Evolutionary conservation across 352 stramenopile species (phyloP).

Genomic region (Pythium aquatile): DNA sequence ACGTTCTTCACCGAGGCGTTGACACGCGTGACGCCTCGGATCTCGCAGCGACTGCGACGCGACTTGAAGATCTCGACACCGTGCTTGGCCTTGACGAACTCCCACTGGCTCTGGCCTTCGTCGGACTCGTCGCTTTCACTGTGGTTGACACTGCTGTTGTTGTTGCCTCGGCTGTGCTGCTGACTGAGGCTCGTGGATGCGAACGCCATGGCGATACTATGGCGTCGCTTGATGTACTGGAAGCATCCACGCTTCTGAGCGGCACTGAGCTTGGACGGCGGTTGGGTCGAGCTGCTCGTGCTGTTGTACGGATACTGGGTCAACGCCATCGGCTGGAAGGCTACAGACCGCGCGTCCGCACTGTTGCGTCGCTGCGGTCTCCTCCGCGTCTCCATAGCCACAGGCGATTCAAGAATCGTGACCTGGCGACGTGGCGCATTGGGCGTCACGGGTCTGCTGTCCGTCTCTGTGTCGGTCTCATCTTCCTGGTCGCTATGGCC

Average conservation of each 20-base stretch:
- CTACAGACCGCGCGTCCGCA: constrained; percentile 12
- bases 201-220: constrained; percentile 73
- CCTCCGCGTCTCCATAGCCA: background rate
- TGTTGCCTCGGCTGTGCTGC: constrained; percentile 6
- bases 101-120: constrained; percentile 43
- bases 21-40: constrained; percentile 65
- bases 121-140: constrained; percentile 5
- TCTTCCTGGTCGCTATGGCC: background rate
- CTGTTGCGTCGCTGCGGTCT: constrained; percentile 23
- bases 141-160: constrained; percentile 18
- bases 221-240: constrained; percentile 75
- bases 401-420: constrained; percentile 5
- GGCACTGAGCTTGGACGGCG: constrained; percentile 34
- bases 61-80: constrained; percentile 76
- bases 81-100: constrained; percentile 60
- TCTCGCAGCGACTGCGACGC: constrained; percentile 65
- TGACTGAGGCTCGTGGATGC: constrained; percentile 29
- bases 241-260: constrained; percentile 83
- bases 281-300: background rate
- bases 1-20: constrained; percentile 84
- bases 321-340: background rate
- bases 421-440: constrained; percentile 6
- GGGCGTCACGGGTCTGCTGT: constrained; percentile 21
- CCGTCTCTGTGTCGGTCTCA: constrained; percentile 22
- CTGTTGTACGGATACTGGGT: background rate